Evolutionary conservation across 768 basidiomycete genomes (phyloP), one percentile per base, ranked within the genome.

Genomic region (Mrakia gelida): DNA sequence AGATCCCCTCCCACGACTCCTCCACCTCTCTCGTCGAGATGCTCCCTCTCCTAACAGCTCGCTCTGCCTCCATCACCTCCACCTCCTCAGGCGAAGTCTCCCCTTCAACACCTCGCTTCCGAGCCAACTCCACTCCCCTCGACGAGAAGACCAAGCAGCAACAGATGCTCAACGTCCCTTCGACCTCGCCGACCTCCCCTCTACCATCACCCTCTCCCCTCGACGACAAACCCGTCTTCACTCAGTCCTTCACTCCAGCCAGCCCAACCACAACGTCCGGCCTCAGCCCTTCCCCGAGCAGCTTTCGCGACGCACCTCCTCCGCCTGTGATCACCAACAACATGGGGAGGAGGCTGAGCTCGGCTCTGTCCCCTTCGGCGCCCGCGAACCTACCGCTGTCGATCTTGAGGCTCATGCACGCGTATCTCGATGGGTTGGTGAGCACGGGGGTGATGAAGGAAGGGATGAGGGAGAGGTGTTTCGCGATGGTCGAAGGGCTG

Each of bases 311-410:
- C 16, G 1, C 41, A 26, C 26, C 38, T 7, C 21, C 34, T 15
- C 41, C 41, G 41, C 34, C 34, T 18, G 10, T 70, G 38, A 34
- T 2, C 41, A 2, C 9, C 6, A 43, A 21, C 32, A 70, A 43
- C 38, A 41, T 41, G 18, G 67, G 34, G 4, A 34, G 67, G 18
- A 70, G 67, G 67, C n/a, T 70, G 67, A 70, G 67, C 13, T 73
- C 72, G 13, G 72, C 72, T 21, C 34, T 73, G n/a, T 54, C 72
- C 7, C 26, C 54, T 56, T 54, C 72, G 5, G 52, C 72, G 0
- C 76, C 76, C 8, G 30, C 76, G 23, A 77, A 77, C 23, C 54
- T 77, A 30, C 76, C 76, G 8, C 70, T 77, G 18, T 77, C 76
- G 45, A 71, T 77, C 34, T n/a, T 77, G 68, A 43, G 76, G 45